Conservation (phyloP, 179 eudicot genomes). For the Vitellaria paradoxa region DNA sequence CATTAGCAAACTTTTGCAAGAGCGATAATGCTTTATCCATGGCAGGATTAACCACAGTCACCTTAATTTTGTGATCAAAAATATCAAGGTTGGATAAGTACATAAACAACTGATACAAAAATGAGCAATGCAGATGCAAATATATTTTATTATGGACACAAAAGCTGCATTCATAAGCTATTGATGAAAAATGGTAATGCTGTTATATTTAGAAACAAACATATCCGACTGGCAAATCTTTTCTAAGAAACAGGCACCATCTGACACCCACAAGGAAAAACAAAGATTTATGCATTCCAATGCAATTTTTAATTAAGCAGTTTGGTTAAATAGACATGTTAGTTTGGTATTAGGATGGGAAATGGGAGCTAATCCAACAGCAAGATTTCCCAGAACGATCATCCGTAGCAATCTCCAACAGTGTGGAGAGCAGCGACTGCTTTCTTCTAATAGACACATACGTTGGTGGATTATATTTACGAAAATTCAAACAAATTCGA, state of each 20-base stretch:
- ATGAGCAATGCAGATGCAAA: not conserved
- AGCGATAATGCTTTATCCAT: slow-evolving; percentile 81
- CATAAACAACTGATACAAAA: slow-evolving; percentile 10
- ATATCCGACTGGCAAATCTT: not conserved
- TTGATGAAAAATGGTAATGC: not conserved
- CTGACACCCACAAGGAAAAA: not conserved
- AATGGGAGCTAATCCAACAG: not conserved
- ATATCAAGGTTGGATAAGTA: not conserved
- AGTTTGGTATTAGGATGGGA: not conserved
- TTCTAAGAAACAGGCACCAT: not conserved
- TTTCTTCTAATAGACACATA: not conserved
- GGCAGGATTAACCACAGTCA: slow-evolving; percentile 91
- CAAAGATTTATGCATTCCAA: not conserved
- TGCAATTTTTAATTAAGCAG: not conserved
- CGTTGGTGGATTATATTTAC: not conserved
- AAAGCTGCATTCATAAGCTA: not conserved
- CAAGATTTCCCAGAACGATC: not conserved
- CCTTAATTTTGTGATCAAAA: slow-evolving; percentile 38
- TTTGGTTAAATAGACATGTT: not conserved
- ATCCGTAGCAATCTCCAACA: not conserved
- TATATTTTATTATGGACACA: not conserved
- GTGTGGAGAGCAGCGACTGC: not conserved
- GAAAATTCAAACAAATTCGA: not conserved
- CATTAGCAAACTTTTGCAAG: slow-evolving; percentile 71
- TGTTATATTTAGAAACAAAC: slow-evolving; percentile 5